phyloP scores from a whole-genome alignment of 75 land plant species.

The Chamaecyparis obtusa region DNA sequence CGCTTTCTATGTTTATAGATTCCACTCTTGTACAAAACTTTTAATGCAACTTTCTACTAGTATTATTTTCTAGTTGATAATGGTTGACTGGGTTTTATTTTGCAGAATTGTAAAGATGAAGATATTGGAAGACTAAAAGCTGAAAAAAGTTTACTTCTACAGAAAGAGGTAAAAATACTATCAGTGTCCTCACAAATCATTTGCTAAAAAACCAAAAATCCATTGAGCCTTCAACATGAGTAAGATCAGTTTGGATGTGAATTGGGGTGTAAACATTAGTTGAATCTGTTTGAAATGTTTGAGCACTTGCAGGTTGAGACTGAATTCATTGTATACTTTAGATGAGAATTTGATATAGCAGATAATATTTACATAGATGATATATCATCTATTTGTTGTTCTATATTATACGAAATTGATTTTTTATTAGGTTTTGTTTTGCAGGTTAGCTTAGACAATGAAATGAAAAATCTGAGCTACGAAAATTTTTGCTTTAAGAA shows the following conservation, averaged over 20 bases:
- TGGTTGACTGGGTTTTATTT: not conserved
- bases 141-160: not conserved
- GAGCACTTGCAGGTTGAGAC: not conserved
- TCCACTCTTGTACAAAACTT: not conserved
- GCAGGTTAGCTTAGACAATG: not conserved
- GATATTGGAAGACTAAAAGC: conserved; percentile 1
- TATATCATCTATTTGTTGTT: not conserved
- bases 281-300: not conserved
- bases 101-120: conserved; percentile 4
- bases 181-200: not conserved
- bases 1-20: not conserved
- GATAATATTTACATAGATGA: not conserved
- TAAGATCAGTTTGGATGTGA: not conserved
- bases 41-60: not conserved
- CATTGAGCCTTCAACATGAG: not conserved
- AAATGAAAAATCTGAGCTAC: not conserved
- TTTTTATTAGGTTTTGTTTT: conserved; percentile 3
- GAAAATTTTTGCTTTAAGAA: conserved; percentile 3
- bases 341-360: not conserved
- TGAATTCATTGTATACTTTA: not conserved
- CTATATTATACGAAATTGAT: not conserved
- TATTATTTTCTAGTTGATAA: not conserved
- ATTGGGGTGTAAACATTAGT: not conserved
- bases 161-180: not conserved
- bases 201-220: not conserved